A percentile compares a stretch with the other conserved stretches of the same genome.
These are phyloP conservation scores for Rhizoctonia solani DNA, from an alignment of 1,284 basidiomycete species.

Conservation along the genomic window DNA sequence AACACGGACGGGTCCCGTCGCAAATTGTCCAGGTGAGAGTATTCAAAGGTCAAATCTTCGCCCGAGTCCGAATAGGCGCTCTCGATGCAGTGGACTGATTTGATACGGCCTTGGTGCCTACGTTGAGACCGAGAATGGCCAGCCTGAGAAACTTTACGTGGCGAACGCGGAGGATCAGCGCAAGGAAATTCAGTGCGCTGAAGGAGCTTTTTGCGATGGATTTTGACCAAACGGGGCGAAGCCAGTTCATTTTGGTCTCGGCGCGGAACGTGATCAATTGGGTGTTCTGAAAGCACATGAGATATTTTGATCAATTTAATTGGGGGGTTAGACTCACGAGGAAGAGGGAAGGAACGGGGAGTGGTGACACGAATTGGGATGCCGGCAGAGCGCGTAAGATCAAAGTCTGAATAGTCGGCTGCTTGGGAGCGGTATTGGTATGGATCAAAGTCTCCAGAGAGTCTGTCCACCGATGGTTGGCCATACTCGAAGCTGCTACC, in stretches of 20 bases:
- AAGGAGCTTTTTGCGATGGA: slow-evolving; percentile 21
- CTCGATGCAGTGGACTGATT: slow-evolving; percentile 7
- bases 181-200: slow-evolving; percentile 30
- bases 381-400: not conserved
- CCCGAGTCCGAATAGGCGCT: slow-evolving; percentile 21
- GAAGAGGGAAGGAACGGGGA: slow-evolving; percentile 21
- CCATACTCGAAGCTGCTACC: slow-evolving; percentile 30
- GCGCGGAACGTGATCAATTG: slow-evolving; percentile 26
- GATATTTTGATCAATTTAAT: slow-evolving; percentile 7
- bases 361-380: slow-evolving; percentile 21
- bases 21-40: slow-evolving; percentile 17
- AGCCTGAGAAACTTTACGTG: slow-evolving; percentile 20
- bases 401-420: slow-evolving; percentile 12
- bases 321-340: slow-evolving; percentile 2
- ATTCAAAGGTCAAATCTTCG: not conserved
- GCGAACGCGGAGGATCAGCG: slow-evolving; percentile 24
- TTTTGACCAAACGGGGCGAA: not conserved
- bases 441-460: slow-evolving; percentile 32
- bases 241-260: slow-evolving; percentile 4
- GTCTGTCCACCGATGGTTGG: slow-evolving; percentile 9
- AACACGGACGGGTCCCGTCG: slow-evolving; percentile 31
- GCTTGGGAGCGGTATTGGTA: slow-evolving; percentile 7
- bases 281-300: slow-evolving; percentile 25
- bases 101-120: not conserved
- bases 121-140: not conserved